A percentile compares a stretch with the other conserved stretches of the same genome.
Conservation (phyloP, 1,284 basidiomycete species). For the Amylostereum areolatum region DNA sequence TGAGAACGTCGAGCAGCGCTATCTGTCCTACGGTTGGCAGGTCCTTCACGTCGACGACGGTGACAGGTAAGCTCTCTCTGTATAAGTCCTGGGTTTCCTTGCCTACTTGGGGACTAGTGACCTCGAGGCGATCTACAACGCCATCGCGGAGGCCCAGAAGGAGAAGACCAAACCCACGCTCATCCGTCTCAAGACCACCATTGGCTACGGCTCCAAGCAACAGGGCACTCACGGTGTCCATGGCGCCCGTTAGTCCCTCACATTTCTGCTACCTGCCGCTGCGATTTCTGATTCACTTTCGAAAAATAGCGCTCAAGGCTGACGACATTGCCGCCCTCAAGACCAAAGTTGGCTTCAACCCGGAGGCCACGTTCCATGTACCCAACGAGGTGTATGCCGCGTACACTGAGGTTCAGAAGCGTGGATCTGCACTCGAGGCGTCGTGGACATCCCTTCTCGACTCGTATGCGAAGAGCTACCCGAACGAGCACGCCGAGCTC, state of each 20-base stretch:
- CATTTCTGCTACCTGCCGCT: background rate
- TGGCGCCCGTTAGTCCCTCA: constrained; percentile 65
- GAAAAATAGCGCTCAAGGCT: constrained; percentile 74
- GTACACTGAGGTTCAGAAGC: constrained; percentile 63
- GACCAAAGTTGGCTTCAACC: constrained; percentile 79
- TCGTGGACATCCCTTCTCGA: constrained; percentile 75
- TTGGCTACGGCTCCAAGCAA: constrained; percentile 89
- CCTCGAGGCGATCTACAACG: constrained; percentile 72
- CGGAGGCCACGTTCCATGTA: constrained; percentile 76
- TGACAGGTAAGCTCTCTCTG: constrained; percentile 53
- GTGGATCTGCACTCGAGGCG: constrained; percentile 70
- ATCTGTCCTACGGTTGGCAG: constrained; percentile 91
- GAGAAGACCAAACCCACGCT: constrained; percentile 83
- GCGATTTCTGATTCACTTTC: background rate
- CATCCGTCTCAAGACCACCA: constrained; percentile 84
- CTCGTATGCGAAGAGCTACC: constrained; percentile 74
- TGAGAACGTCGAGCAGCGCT: constrained; percentile 86
- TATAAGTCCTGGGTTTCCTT: background rate
- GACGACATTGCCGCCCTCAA: constrained; percentile 88
- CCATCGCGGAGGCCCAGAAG: constrained; percentile 74
- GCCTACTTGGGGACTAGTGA: constrained; percentile 42
- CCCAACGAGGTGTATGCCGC: constrained; percentile 70
- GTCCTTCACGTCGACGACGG: constrained; percentile 82
- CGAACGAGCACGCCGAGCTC: constrained; percentile 82
- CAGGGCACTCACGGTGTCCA: constrained; percentile 93